phyloP scores from a whole-genome alignment of 257 asterid genomes.

The Solanum habrochaites region DNA sequence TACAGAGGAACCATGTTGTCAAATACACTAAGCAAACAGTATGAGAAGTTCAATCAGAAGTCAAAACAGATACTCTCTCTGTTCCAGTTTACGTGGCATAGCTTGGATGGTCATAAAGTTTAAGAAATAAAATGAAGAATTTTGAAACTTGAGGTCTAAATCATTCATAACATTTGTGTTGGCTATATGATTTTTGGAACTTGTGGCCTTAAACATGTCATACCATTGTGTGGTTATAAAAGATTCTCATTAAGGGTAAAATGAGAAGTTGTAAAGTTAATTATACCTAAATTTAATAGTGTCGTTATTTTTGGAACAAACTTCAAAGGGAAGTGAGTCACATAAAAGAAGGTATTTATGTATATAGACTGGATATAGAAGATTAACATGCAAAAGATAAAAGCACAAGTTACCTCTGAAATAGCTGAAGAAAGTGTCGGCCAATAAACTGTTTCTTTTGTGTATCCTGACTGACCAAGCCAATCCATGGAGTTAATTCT shows the following conservation, averaged over 20 bases:
- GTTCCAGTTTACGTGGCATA: neutral
- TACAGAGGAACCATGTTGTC: neutral
- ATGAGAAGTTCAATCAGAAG: neutral
- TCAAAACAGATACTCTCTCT: neutral
- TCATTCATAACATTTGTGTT: neutral
- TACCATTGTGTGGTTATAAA: neutral
- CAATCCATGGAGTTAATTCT: slow-evolving; percentile 85
- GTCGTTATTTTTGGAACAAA: neutral
- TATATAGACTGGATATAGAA: neutral
- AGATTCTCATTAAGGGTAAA: neutral
- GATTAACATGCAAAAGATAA: neutral
- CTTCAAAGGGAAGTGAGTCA: neutral
- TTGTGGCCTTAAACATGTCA: neutral
- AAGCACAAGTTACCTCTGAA: slow-evolving; percentile 45
- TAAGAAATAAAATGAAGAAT: neutral
- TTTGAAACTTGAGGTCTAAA: neutral
- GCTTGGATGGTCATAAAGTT: neutral
- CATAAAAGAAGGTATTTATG: neutral
- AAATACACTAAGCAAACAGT: neutral
- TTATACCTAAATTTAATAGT: neutral
- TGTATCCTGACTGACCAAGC: slow-evolving; percentile 85
- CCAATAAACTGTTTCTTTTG: slow-evolving; percentile 51
- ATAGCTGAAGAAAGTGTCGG: slow-evolving; percentile 67
- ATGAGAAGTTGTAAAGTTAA: neutral
- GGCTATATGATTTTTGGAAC: neutral